A percentile compares a stretch with the other conserved stretches of the same genome.
These are phyloP conservation scores for Quillaja saponaria DNA, from an alignment of 306 rosid species.

Conservation along the genomic window DNA sequence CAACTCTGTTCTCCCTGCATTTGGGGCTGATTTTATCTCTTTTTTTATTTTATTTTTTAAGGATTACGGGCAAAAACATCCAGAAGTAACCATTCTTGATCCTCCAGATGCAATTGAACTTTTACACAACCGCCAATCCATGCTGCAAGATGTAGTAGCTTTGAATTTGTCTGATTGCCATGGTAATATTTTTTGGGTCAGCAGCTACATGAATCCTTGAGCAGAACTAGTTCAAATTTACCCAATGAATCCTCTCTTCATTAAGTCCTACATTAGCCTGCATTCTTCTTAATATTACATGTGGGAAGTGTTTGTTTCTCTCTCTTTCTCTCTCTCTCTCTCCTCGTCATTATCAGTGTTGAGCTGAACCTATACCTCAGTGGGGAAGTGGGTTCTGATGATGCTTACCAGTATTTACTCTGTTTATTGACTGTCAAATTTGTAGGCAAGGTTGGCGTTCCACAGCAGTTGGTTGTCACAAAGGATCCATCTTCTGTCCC, in stretches of 20 bases:
- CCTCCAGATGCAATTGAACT: conserved; percentile 51
- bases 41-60: conserved; percentile 24
- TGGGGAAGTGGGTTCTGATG: background rate
- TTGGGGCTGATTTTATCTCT: conserved; percentile 22
- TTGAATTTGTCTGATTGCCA: conserved; percentile 47
- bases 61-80: conserved; percentile 50
- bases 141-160: conserved; percentile 59
- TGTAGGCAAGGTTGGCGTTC: conserved; percentile 53
- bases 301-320: background rate
- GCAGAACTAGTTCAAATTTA: background rate
- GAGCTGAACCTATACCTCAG: background rate
- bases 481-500: conserved; percentile 46
- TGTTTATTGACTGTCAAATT: conserved; percentile 16
- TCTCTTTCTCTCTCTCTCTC: background rate
- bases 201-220: conserved; percentile 9
- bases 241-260: background rate
- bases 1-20: conserved; percentile 22
- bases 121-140: conserved; percentile 57
- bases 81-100: conserved; percentile 50
- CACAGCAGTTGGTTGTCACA: conserved; percentile 44
- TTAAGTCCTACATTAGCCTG: conserved; percentile 6
- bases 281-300: background rate
- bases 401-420: background rate
- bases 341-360: background rate
- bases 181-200: conserved; percentile 41